Evolutionary conservation across 2,329 filamentous ascomycete genomes (phyloP).

Genomic region (Fusarium virguliforme): DNA sequence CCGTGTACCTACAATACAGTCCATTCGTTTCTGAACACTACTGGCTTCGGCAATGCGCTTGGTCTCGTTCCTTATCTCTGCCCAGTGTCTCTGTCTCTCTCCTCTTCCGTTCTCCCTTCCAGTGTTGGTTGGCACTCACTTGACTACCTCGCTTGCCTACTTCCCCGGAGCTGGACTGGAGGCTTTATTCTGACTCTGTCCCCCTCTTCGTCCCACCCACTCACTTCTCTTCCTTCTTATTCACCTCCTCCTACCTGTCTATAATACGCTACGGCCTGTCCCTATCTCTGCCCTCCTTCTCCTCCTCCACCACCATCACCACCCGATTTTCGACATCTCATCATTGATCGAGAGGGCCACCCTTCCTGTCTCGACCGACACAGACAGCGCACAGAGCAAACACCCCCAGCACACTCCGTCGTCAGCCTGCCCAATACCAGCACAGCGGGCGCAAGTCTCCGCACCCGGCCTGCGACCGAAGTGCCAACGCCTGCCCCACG

Average conservation of each 20-base stretch:
- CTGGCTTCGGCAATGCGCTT: conserved; percentile 16
- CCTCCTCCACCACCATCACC: not conserved
- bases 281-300: conserved; percentile 7
- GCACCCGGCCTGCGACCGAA: conserved; percentile 45
- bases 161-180: conserved; percentile 23
- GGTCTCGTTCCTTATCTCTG: conserved; percentile 37
- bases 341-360: conserved; percentile 24
- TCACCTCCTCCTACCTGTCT: conserved; percentile 5
- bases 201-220: conserved; percentile 13
- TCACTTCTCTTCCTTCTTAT: conserved; percentile 3
- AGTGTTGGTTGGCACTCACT: conserved; percentile 4
- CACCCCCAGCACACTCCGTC: conserved; percentile 31
- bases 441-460: conserved; percentile 41
- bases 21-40: conserved; percentile 4
- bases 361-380: conserved; percentile 1
- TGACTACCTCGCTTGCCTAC: not conserved
- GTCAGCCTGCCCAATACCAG: conserved; percentile 29
- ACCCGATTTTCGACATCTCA: conserved; percentile 8
- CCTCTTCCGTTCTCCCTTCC: conserved; percentile 38
- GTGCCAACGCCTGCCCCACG: conserved; percentile 49
- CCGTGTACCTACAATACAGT: conserved; percentile 15
- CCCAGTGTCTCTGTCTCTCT: conserved; percentile 11
- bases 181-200: conserved; percentile 12
- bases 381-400: conserved; percentile 23
- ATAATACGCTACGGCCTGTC: conserved; percentile 9